Evolutionary conservation across 129 eudicot genomes (phyloP), one percentile per base, ranked within the genome.

Genomic region (carrot (Daucus carota)): DNA sequence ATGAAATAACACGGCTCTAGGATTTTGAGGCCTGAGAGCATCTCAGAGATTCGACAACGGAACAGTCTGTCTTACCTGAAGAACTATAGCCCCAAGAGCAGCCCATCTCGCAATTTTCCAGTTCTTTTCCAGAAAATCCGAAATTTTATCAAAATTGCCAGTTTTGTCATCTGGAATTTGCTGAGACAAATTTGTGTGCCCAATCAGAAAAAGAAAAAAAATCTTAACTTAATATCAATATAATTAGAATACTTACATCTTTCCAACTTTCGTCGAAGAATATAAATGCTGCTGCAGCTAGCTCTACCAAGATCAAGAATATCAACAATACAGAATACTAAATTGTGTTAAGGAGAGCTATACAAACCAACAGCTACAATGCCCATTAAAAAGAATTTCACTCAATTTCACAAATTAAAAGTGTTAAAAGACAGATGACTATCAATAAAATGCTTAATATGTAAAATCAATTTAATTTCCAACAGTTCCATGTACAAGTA

Each of bases 41-140:
- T n/a, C n/a, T n/a, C n/a, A n/a, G n/a, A n/a, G 36, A 29, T 14
- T 14, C 15, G 70, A 44, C 32, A 59, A 42, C 34, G 80, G 40
- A 44, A 43, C 33, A 54, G 41, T 52, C 63, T 28, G 8, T 38
- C 66, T 84, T 76, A 93, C 98, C 97, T 93, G 83, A 46, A 93
- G 77, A 78, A 90, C 36, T 78, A 90, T 89, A 75, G 83, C 86
- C 38, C 98, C 98, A 80, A 93, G 95, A 45, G 95, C 96, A 81
- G 85, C 96, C 98, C 98, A 93, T 80, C 83, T 93, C 77, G 88
- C 77, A 84, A 88, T 87, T 9, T 82, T 43, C 98, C 98, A 93
- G 80, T 93, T 82, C 40, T 88, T 77, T 48, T 87, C 85, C 54
- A 93, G 85, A 84, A 93, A 93, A 29, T 82, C 83, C 75, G 85